Evolutionary conservation across 2,329 filamentous ascomycete species (phyloP), one percentile per base, ranked within the genome.

Genomic region (Cordyceps cicadae): DNA sequence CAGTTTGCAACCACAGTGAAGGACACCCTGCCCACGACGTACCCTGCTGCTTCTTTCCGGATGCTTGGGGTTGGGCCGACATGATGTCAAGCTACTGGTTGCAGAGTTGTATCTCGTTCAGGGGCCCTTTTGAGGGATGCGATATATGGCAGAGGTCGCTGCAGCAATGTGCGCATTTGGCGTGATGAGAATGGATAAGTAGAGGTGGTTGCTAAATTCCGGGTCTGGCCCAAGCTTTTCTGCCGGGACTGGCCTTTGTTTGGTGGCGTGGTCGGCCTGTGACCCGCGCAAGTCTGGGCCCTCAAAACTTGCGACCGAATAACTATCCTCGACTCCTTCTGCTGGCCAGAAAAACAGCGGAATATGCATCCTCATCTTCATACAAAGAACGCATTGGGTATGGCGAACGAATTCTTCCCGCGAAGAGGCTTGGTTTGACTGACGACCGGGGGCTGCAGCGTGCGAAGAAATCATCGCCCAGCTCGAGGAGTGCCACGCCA

Each of bases 291-390:
- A 51, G 19, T 3, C 34, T 51, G 48, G 37, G 21, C 15, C 45
- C 19, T 39, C 12, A 17, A n/a, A 45, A 53, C 39, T 62, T 50
- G 26, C 14, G n/a, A 14, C 52, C 55, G 37, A 21, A 46, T 56
- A 3, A 6, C 41, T 6, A 48, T 26, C 15, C 19, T 3, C 17
- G 29, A 45, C 37, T 19, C 41, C 15, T 45, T 43, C 8, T 39
- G 43, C 48, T 45, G 21, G 46, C 8, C 29, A 11, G 39, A 39
- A 12, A 9, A 26, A 51, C 50, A 32, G 26, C 52, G 62, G 72
- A 84, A 68, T 50, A 99, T 99, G 94, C 94, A 99, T 90, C 95
- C 94, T 59, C 93, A 97, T 78, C 79, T 99, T 2, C 92, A 97
- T 72, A 96, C 91, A 32, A 91, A 94, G 73, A 88, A 96, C 72